phyloP scores from a whole-genome alignment of 2,329 filamentous ascomycete genomes.

The Dactylonectria estremocensis region DNA sequence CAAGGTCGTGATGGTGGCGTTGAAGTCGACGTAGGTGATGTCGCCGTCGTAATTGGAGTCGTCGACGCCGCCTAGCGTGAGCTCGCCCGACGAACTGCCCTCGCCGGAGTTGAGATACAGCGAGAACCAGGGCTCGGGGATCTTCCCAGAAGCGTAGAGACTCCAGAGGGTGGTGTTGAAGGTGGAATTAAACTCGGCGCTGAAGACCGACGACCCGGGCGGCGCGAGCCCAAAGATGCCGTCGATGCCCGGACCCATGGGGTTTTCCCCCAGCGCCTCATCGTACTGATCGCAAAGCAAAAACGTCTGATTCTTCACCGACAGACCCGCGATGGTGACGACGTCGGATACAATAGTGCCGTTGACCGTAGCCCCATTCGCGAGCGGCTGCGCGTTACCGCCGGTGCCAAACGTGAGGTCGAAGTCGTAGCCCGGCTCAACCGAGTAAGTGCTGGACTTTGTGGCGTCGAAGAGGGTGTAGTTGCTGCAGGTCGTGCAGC shows the following conservation, averaged over 20 bases:
- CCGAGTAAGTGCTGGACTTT: slow-evolving; percentile 49
- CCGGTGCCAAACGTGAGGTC: slow-evolving; percentile 46
- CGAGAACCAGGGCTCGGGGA: slow-evolving; percentile 48
- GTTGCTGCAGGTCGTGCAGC: slow-evolving; percentile 49
- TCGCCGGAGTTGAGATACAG: slow-evolving; percentile 45
- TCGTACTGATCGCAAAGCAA: slow-evolving; percentile 51
- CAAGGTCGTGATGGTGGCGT: slow-evolving; percentile 34
- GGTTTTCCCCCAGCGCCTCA: slow-evolving; percentile 44
- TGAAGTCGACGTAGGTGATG: slow-evolving; percentile 46
- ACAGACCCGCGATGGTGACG: slow-evolving; percentile 46
- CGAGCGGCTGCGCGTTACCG: slow-evolving; percentile 48
- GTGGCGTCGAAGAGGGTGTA: slow-evolving; percentile 46
- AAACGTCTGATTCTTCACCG: slow-evolving; percentile 47
- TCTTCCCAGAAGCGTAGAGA: slow-evolving; percentile 44
- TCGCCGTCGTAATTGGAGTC: slow-evolving; percentile 47
- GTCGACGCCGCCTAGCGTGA: slow-evolving; percentile 55
- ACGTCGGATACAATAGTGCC: slow-evolving; percentile 50
- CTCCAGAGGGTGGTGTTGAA: slow-evolving; percentile 48
- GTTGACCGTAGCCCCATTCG: slow-evolving; percentile 38
- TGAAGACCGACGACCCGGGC: slow-evolving; percentile 30
- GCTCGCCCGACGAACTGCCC: slow-evolving; percentile 41
- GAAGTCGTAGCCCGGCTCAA: slow-evolving; percentile 35
- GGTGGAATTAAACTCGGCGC: slow-evolving; percentile 20
- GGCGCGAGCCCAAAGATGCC: slow-evolving; percentile 52
- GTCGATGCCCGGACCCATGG: slow-evolving; percentile 43